Conservation (phyloP, 1,139 yeast genomes). For the Saccharomyces uvarum region DNA sequence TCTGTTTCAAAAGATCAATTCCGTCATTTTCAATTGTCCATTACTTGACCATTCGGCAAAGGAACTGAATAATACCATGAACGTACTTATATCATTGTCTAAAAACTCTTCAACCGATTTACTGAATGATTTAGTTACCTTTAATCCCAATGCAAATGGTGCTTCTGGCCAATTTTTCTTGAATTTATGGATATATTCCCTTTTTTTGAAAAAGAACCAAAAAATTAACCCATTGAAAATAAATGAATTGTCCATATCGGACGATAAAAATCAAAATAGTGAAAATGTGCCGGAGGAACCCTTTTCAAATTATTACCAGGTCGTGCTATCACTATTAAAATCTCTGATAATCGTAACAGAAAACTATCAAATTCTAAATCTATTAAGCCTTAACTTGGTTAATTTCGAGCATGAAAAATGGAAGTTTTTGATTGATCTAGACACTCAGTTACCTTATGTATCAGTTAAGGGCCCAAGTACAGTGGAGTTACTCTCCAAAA, state of each 20-base stretch:
- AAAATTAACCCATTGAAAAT: conserved; percentile 30
- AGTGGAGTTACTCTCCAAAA: conserved; percentile 6
- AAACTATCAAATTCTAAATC: conserved; percentile 33
- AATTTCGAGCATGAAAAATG: conserved; percentile 43
- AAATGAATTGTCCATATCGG: conserved; percentile 3
- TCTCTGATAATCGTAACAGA: conserved; percentile 41
- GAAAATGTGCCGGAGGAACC: background rate
- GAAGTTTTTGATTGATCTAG: conserved; percentile 38
- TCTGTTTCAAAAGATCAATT: conserved; percentile 45
- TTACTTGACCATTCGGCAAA: conserved; percentile 38
- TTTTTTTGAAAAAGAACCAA: conserved; percentile 40
- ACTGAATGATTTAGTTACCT: conserved; percentile 36
- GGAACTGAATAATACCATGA: conserved; percentile 53
- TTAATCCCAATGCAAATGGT: conserved; percentile 10
- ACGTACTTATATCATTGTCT: conserved; percentile 55
- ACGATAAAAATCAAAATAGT: background rate
- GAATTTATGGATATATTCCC: conserved; percentile 57
- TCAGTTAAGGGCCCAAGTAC: conserved; percentile 21
- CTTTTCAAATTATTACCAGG: conserved; percentile 31
- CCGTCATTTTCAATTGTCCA: conserved; percentile 29
- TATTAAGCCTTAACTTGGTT: conserved; percentile 40
- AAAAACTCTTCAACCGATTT: conserved; percentile 45
- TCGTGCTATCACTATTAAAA: conserved; percentile 42
- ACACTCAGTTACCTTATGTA: conserved; percentile 51
- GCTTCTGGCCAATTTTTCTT: conserved; percentile 29